Evolutionary conservation across 2,329 filamentous ascomycete genomes (phyloP), one percentile per base, ranked within the genome.

Genomic region (Ophiostoma montium): DNA sequence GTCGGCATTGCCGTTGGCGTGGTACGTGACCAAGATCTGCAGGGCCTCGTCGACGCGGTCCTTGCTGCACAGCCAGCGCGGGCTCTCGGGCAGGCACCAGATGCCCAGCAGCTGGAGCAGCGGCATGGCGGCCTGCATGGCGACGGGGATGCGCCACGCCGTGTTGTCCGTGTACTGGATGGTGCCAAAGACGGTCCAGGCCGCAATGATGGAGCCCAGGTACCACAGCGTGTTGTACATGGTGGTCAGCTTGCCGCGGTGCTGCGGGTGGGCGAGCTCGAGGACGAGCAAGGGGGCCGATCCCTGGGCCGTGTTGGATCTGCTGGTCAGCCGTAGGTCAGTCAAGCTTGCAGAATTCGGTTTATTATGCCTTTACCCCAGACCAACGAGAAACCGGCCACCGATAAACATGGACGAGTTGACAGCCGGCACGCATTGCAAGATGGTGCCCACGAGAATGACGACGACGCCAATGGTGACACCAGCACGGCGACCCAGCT

Each of bases 221-320:
- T 84, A 85, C 47, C 90, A 62, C 84, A 89, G 89, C 59, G 89
- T 88, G 58, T 90, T 85, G 62, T 89, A 85, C 5, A 92, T 69
- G 23, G 78, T 75, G 0, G 84, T 89, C 31, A 92, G 75, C 53
- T 80, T 71, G 13, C 85, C 86, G 62, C 86, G 76, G 58, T 90
- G 90, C 51, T 72, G 75, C 1, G 86, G 86, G 60, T 90, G 85
- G 3, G 82, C 80, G 21, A 90, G 72, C 59, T 92, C 86, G 41
- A 43, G 41, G 41, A 43, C 41, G 10, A 43, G 41, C 16, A 43
- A 23, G 5, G 41, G 41, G 5, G 41, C 41, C 8, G 41, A 43
- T 23, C 41, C 41, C 16, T 43, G 41, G 2, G 41, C 41, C 16
- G 41, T 10, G 16, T 43, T 43, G 7, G 41, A 43, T 10, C 41